phyloP scores from a whole-genome alignment of 2,329 filamentous ascomycete genomes.

The Chlorencoelia australis region DNA sequence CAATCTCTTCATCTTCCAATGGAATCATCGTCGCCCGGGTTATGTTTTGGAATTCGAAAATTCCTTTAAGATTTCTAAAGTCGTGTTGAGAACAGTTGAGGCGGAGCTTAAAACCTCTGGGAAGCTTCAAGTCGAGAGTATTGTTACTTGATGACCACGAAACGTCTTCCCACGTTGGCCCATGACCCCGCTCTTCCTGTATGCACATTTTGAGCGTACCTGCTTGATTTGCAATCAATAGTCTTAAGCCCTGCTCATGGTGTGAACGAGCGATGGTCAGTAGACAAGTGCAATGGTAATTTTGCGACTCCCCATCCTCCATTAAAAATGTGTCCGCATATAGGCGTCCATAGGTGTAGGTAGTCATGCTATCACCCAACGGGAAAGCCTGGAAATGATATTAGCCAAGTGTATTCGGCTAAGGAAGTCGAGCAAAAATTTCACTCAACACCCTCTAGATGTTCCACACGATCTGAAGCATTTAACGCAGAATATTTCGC shows the following conservation, averaged over 20 bases:
- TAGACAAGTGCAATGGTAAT: conserved; percentile 61
- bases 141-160: conserved; percentile 63
- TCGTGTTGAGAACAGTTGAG: conserved; percentile 67
- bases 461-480: too few relatives aligned
- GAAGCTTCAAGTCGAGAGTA: conserved; percentile 58
- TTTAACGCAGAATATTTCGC: too few relatives aligned
- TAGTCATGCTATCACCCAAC: conserved; percentile 60
- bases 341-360: conserved; percentile 73
- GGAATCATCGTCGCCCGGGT: conserved; percentile 62
- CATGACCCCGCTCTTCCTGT: conserved; percentile 54
- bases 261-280: conserved; percentile 65
- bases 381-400: too few relatives aligned
- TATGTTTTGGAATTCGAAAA: conserved; percentile 75
- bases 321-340: conserved; percentile 65
- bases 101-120: conserved; percentile 64
- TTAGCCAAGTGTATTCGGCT: too few relatives aligned
- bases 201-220: conserved; percentile 67
- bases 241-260: conserved; percentile 58
- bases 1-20: conserved; percentile 56
- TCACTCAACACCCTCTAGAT: too few relatives aligned
- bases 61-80: conserved; percentile 68
- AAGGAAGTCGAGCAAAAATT: too few relatives aligned
- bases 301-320: conserved; percentile 60
- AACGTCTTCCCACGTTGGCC: conserved; percentile 72
- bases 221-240: conserved; percentile 70